Evolutionary conservation across 169 alveolate species (phyloP).

Genomic region (Plasmodium vivax): DNA sequence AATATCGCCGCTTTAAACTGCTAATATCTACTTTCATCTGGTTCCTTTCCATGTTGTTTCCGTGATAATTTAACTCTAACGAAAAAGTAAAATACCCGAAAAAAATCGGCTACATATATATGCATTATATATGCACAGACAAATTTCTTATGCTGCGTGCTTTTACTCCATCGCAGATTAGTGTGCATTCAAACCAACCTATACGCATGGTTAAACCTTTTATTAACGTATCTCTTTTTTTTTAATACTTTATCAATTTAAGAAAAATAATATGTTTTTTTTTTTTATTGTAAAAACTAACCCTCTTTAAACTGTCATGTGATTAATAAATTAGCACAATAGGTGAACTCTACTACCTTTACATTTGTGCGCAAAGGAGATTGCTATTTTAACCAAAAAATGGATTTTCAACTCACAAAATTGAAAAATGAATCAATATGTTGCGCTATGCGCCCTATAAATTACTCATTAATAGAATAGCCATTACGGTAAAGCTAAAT

Average conservation of each 20-base stretch:
- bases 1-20: not conserved
- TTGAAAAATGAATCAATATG: not conserved
- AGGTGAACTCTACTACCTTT: not conserved
- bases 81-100: not conserved
- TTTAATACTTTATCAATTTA: not conserved
- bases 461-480: not conserved
- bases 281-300: not conserved
- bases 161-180: not conserved
- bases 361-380: not conserved
- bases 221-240: not conserved
- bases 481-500: not conserved
- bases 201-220: not conserved
- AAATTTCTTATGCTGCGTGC: not conserved
- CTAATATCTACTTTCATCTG: not conserved
- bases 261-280: not conserved
- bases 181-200: not conserved
- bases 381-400: not conserved
- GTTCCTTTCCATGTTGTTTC: not conserved
- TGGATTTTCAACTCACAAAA: not conserved
- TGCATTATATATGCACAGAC: not conserved
- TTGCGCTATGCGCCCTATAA: not conserved
- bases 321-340: not conserved
- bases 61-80: not conserved
- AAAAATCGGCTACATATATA: not conserved
- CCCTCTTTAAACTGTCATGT: not conserved